Base-by-base conservation (phyloP, 257 asterid genomes). In the Solanum peruvianum region DNA sequence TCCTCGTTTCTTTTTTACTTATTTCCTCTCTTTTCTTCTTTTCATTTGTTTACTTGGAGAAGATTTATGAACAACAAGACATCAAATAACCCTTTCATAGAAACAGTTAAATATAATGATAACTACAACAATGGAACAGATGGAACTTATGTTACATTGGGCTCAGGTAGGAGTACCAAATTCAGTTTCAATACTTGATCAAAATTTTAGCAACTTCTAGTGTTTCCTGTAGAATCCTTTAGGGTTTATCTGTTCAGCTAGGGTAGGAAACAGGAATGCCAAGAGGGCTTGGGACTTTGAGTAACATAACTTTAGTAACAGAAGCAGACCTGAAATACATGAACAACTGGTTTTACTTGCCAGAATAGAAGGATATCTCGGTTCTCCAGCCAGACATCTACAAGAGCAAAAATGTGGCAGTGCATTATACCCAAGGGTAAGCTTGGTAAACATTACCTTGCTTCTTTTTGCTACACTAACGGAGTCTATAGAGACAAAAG, bases 271-370 rank as follows among this genome's bases (percentile, higher is more conserved):
- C 58, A 81, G 85, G 69, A 6, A 49, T 29, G 16, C 44, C 27
- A 33, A 29, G 49, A 80, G 41, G 85, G 29, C 29, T 80, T 80
- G 85, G 47, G 85, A 81, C 70, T 81, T 81, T 31, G 44, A 52
- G 45, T 52, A 49, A 77, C 23, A 41, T 14, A 77, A 56, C 44
- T 81, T 81, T 16, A 29, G 62, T 62, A 9, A 73, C 83, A 64
- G 81, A 66, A 82, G 58, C 91, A 88, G 88, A 97, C 99, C 99
- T 97, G 99, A 91, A 90, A 97, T 60, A 97, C 95, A 83, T 97
- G 95, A 89, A 97, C 98, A 37, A 91, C 90, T 3, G 98, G 99
- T 89, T 93, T 94, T 91, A 96, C 99, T 96, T 97, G 99, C 99
- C 99, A 97, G 91, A 97, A 96, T 83, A 97, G 90, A 84, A 97